Base-by-base conservation (phyloP, 352 stramenopile genomes). In the Chrysophaeum taylorii region DNA sequence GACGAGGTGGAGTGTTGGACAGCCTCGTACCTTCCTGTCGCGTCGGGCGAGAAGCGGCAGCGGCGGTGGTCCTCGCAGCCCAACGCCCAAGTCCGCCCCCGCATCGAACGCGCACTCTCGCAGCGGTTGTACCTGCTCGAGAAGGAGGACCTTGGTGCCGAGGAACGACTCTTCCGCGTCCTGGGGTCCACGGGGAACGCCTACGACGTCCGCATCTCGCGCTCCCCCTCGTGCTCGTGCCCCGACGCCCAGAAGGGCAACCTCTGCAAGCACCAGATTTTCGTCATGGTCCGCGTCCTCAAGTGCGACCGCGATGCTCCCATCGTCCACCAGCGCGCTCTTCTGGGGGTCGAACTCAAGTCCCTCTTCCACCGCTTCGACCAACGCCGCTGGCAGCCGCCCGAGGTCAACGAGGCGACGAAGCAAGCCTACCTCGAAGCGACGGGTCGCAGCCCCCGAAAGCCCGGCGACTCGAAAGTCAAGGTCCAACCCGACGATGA, bases 131-230 rank as follows among this genome's bases (percentile, higher is more conserved):
- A 66, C 63, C n/a, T n/a, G n/a, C n/a, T n/a, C n/a, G n/a, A n/a
- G n/a, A n/a, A n/a, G n/a, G n/a, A n/a, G n/a, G n/a, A n/a, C n/a
- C n/a, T n/a, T n/a, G n/a, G n/a, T n/a, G n/a, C n/a, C n/a, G n/a
- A n/a, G n/a, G n/a, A n/a, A n/a, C n/a, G n/a, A n/a, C 68, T 79
- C 0, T 73, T 82, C 72, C 25, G 37, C 4, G 69, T 83, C 16
- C 48, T 81, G 23, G 78, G 76, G 64, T 81, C 76, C 16, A 83
- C 76, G 1, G 78, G 78, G 35, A 83, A 83, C 71, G 67, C 78
- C 16, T 83, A 83, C 45, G 39, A 68, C 37, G 72, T 80, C 0
- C 60, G 33, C 18, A 73, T 83, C 39, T 5, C 23, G 43, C 53
- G 62, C 37, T 25, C 78, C 18, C 72, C 75, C 14, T 0, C 23